Evolutionary conservation across 495 filamentous ascomycete species (phyloP), one percentile per base, ranked within the genome.

Genomic region (Daldinia bambusicola): DNA sequence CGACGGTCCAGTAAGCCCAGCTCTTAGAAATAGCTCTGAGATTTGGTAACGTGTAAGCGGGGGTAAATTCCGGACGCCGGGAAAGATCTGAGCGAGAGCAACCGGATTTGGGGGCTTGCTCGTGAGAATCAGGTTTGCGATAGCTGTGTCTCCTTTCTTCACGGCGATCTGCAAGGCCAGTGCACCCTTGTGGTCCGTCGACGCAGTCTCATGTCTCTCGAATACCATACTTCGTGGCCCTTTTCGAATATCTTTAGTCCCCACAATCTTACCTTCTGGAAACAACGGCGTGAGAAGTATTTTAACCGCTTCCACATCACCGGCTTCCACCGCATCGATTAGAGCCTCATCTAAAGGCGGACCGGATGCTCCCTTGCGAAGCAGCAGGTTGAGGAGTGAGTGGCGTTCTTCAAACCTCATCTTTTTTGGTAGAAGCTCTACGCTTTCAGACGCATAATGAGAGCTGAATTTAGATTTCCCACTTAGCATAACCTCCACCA

Each of bases 161-260:
- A 84, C 77, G 0, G 83, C 81, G n/a, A 79, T 70, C 14, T 74
- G 73, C n/a, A 85, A 59, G 0, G 83, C 82, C 34, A 79, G 36
- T 6, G 81, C 82, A 30, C 78, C 75, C 55, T 80, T 79, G 38
- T 84, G 69, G 57, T 85, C 80, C 4, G 83, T 80, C 26, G 83
- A 83, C 6, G 83, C 81, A 14, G 75, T 77, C 41, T 80, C 80
- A 51, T 84, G 83, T 55, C 81, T 75, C 18, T 76, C 70, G 34
- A 75, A 75, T 13, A 74, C 66, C 59, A 77, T 71, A 6, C 69
- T 76, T 16, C 70, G 76, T 13, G 72, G 52, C 4, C 74, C 65
- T 16, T 66, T 77, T 34, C 73, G 72, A 8, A 68, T 55, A 61
- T 73, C 67, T 45, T 62, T 72, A 32, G 43, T 70, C 0, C 75